phyloP scores from a whole-genome alignment of 306 rosid species.

The Hylodesmum podocarpum region DNA sequence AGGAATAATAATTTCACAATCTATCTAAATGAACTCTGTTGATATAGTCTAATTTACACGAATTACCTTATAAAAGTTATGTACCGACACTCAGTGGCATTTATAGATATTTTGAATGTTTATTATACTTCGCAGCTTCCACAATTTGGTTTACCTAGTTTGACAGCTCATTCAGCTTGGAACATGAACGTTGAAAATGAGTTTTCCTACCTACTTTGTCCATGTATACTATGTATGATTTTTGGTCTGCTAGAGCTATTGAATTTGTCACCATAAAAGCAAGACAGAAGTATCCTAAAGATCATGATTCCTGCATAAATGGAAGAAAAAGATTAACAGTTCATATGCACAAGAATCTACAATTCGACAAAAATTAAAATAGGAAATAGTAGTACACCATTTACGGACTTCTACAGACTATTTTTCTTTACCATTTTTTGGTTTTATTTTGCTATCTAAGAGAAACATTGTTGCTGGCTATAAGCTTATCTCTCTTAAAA shows the following conservation, averaged over 20 bases:
- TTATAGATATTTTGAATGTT: too few relatives aligned
- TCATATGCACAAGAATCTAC: not conserved
- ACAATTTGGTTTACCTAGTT: too few relatives aligned
- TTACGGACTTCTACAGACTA: not conserved
- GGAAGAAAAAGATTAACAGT: not conserved
- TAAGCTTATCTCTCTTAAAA: not conserved
- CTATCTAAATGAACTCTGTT: too few relatives aligned
- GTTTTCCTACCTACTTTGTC: too few relatives aligned
- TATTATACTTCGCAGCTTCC: too few relatives aligned
- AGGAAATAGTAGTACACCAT: not conserved
- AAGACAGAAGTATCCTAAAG: slow-evolving; percentile 36
- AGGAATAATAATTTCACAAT: too few relatives aligned
- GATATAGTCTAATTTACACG: too few relatives aligned
- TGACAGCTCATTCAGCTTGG: too few relatives aligned
- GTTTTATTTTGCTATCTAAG: not conserved
- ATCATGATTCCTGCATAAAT: slow-evolving; percentile 49
- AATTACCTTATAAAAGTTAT: too few relatives aligned
- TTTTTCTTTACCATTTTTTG: not conserved
- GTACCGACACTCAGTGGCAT: too few relatives aligned
- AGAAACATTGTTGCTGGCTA: not conserved
- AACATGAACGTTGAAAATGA: too few relatives aligned
- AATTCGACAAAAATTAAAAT: not conserved
- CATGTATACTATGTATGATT: slow-evolving; percentile 67
- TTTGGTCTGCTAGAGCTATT: slow-evolving; percentile 36
- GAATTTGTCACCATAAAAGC: slow-evolving; percentile 41